Percentiles rank a stretch among this genome's conserved stretches.
Evolutionary conservation across 2,329 filamentous ascomycete genomes (phyloP).

Genomic region (Monilinia fructigena): DNA sequence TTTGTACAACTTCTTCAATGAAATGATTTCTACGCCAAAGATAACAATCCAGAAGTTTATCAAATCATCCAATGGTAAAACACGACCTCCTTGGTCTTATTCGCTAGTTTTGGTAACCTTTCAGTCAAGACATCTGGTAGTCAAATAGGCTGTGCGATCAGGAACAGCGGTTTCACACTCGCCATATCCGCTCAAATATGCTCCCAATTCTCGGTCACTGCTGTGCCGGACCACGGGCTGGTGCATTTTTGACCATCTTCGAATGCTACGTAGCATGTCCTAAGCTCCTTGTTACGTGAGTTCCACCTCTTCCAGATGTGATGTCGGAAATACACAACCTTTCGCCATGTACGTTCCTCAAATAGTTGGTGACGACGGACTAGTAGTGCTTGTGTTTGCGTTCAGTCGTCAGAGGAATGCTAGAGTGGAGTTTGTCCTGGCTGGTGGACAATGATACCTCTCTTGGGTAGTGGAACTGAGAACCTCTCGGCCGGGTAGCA

Average conservation of each 20-base stretch:
- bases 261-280: background rate
- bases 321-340: background rate
- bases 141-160: background rate
- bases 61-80: too few species aligned
- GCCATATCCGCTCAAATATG: background rate
- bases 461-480: background rate
- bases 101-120: background rate
- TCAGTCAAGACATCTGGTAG: background rate
- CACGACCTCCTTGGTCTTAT: background rate
- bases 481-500: background rate
- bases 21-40: background rate
- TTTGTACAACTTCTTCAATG: background rate
- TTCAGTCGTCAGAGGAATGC: background rate
- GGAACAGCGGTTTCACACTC: background rate
- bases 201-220: background rate
- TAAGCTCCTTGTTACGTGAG: background rate
- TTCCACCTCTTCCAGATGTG: background rate
- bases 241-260: background rate
- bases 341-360: background rate
- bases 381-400: background rate
- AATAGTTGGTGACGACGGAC: background rate
- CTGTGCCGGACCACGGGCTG: background rate
- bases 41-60: background rate
- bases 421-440: background rate
- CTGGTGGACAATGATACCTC: background rate